Base-by-base conservation (phyloP, 345 rosid species). In the Salix caprea region DNA sequence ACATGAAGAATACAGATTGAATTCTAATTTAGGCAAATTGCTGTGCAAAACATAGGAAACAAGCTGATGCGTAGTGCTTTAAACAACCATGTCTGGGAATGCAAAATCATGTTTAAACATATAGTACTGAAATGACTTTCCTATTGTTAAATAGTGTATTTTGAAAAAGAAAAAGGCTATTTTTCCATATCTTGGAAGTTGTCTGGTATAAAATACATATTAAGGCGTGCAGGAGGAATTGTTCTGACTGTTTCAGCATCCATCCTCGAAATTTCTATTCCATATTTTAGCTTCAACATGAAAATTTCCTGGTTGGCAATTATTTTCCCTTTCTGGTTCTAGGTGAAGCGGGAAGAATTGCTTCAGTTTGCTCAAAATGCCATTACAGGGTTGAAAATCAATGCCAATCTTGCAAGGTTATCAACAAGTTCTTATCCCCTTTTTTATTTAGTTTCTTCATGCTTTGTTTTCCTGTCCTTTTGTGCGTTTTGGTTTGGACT, bases 281-380 rank as follows among this genome's bases (percentile, higher is more conserved):
- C 39, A 73, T 66, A 6, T 44, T 81, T 26, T 74, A n/a, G 30
- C 65, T 19, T 30, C 15, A 65, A 23, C 39, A 5, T 71, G 71
- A 77, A 67, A 76, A 71, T 79, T 80, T 46, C 37, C 30, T 37
- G 40, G 82, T 74, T 79, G 69, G 72, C 26, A 75, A 11, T 56
- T 65, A 12, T 30, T 19, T 50, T 78, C 24, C 36, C 62, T 61
- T 52, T 18, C 42, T 64, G 50, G 30, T 84, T 80, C 15, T 73
- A 96, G 99, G 99, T 91, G 80, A 95, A 95, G 88, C 89, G 91
- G 56, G 99, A 95, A 84, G 99, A 95, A 82, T 81, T 95, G 81
- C 99, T 95, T 84, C 99, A 93, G 73, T 95, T 95, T 86, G 97
- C 92, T 24, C 97, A 88, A 87, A 74, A 84, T 72, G 96, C 99